These are phyloP conservation scores for Suillus alpinus DNA, from an alignment of 768 basidiomycete genomes.

Conservation along the genomic window DNA sequence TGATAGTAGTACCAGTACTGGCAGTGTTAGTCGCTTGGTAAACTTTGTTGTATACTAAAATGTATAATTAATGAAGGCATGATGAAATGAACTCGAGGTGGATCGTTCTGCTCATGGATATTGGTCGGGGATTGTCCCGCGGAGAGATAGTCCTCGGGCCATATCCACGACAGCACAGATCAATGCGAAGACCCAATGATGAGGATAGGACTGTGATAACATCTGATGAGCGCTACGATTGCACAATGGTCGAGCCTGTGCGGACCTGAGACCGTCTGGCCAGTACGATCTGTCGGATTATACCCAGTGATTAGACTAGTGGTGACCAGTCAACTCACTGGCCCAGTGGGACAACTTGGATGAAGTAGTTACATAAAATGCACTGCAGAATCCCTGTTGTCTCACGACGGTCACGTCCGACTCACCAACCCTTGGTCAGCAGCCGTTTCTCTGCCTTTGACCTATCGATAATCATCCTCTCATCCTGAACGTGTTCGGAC, in stretches of 20 bases:
- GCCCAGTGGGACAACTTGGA: neutral
- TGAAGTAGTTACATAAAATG: neutral
- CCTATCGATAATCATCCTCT: neutral
- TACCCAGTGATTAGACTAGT: neutral
- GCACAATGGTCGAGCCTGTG: neutral
- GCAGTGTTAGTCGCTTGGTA: conserved; percentile 4
- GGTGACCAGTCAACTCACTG: neutral
- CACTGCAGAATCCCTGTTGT: neutral
- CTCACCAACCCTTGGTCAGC: too few species aligned
- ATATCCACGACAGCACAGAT: neutral
- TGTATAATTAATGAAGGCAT: neutral
- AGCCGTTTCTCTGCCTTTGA: neutral
- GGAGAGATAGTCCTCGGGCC: neutral
- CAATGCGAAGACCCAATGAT: neutral
- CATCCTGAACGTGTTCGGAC: neutral
- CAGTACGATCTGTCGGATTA: neutral
- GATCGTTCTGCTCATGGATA: neutral
- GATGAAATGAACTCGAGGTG: neutral
- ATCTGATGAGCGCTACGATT: neutral
- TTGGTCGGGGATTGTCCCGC: neutral
- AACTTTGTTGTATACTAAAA: neutral
- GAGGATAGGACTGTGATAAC: neutral
- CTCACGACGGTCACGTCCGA: too few species aligned
- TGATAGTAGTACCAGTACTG: neutral
- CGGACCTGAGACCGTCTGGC: neutral